Base-by-base conservation (phyloP, 23 red algal species). In the Gracilaria caudata region DNA sequence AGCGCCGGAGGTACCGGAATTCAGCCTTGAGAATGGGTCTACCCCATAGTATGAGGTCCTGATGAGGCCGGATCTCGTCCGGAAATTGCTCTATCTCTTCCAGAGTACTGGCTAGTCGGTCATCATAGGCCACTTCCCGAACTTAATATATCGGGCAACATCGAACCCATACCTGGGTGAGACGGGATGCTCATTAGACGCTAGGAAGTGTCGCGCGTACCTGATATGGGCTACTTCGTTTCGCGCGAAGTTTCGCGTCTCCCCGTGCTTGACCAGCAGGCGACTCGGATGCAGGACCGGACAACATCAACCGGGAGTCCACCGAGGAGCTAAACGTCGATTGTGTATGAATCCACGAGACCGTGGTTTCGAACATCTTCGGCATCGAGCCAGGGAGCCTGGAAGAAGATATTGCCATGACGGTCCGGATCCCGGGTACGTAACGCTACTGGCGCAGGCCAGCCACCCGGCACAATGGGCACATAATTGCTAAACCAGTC, bases 1-100 rank as follows among this genome's bases (percentile, higher is more conserved):
- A 16, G 1, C 23, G 8, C n/a, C 78, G 78, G 23, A 82, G 35
- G 32, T 40, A 82, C 51, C 78, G 78, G 78, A 82, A 82, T 2
- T 82, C 56, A 26, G 78, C 55, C 0, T 55, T 24, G 10, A 82
- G 53, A n/a, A 58, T 37, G 11, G 56, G 49, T 12, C 68, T 32
- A 3, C 0, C 78, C 29, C 54, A 82, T 26, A 64, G 36, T 4
- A 82, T 45, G 25, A 59, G 16, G 3, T 63, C 36, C 56, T 39
- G 51, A 17, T 43, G 39, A 1, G 56, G 49, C 14, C 32, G 37
- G 8, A 59, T 29, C 6, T 39, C 8, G 55, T 41, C 49, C 30
- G 51, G 0, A 20, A 38, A 60, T 38, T 26, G n/a, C n/a, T 81
- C 77, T 9, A 23, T 28, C 7, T 11, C 45, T 0, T 5, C n/a